phyloP scores from a whole-genome alignment of 805 yeast species.

The Sugiyamaella marilandica region DNA sequence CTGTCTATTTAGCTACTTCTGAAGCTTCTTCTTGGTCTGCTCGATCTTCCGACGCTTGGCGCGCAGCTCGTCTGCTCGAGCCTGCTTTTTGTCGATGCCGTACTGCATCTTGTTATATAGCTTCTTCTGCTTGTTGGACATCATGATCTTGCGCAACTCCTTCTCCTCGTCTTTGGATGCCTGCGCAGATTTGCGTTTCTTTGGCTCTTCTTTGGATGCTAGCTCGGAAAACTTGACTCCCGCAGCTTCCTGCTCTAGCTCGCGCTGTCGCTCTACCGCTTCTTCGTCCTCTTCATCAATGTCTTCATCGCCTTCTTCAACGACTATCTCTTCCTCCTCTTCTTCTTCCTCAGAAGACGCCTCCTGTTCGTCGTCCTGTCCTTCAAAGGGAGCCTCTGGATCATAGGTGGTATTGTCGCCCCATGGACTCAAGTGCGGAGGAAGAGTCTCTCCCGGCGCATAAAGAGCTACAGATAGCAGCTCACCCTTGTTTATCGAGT shows the following conservation, averaged over 20 bases:
- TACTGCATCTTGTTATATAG: slow-evolving; percentile 93
- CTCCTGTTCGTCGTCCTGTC: slow-evolving; percentile 47
- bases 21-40: slow-evolving; percentile 18
- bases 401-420: slow-evolving; percentile 89
- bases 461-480: slow-evolving; percentile 74
- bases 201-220: slow-evolving; percentile 30
- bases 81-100: slow-evolving; percentile 78
- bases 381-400: slow-evolving; percentile 60
- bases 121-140: slow-evolving; percentile 94
- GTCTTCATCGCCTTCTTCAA: slow-evolving; percentile 51
- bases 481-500: slow-evolving; percentile 72
- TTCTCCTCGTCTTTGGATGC: slow-evolving; percentile 72
- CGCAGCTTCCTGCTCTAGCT: slow-evolving; percentile 83
- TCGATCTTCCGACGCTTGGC: slow-evolving; percentile 52
- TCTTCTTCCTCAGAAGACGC: slow-evolving; percentile 51
- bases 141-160: slow-evolving; percentile 92
- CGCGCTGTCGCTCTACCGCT: slow-evolving; percentile 59
- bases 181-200: slow-evolving; percentile 37
- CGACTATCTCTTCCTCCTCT: slow-evolving; percentile 43
- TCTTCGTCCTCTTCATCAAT: slow-evolving; percentile 35
- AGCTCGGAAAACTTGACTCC: slow-evolving; percentile 75
- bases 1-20: slow-evolving; percentile 6
- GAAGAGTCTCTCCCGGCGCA: slow-evolving; percentile 91
- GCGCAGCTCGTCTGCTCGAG: slow-evolving; percentile 65
- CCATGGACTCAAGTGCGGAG: slow-evolving; percentile 99